Base-by-base conservation (phyloP, 1,284 basidiomycete genomes). In the Binderoboletus segoi region DNA sequence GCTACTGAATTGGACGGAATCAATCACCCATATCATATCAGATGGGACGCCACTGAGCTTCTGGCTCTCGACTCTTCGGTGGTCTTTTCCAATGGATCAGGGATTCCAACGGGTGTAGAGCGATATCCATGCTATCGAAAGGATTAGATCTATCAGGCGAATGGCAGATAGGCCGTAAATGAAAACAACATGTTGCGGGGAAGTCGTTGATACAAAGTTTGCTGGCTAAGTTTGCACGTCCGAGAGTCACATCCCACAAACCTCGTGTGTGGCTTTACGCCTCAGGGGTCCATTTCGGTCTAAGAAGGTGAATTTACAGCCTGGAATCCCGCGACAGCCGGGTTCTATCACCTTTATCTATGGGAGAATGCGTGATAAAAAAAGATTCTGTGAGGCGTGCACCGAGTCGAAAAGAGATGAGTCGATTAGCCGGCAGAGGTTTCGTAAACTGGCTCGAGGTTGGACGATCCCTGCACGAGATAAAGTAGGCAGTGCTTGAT, bases 131-230 rank as follows among this genome's bases (percentile, higher is more conserved):
- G 54, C 16, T 41, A 52, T 28, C 38, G 53, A 53, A 58, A 33
- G 15, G 24, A 38, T 35, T 44, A 55, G 53, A 57, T 51, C 30
- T 12, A 53, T 56, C 45, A 43, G 54, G 48, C 37, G 62, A 30
- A 54, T 48, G 53, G 63, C 23, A 33, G 41, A 49, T 43, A 47
- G 53, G 40, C 46, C 38, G 54, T 51, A 68, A 70, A 70, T 67
- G 65, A 67, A 67, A 56, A 23, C 26, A 4, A 48, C 68, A 18
- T 70, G 68, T 58, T 67, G 65, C 45, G 65, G 65, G 68, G 65
- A 67, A 67, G 62, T 35, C n/a, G 24, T 52, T 47, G 48, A 30
- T 40, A n/a, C 56, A 64, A 62, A 63, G 59, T 44, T 63, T 54
- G 45, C 49, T 42, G 52, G 56, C 46, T 58, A 61, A 54, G 61